Evolutionary conservation across 371 early-diverging fungal genomes (phyloP).

Genomic region (Actinomortierella ambigua): DNA sequence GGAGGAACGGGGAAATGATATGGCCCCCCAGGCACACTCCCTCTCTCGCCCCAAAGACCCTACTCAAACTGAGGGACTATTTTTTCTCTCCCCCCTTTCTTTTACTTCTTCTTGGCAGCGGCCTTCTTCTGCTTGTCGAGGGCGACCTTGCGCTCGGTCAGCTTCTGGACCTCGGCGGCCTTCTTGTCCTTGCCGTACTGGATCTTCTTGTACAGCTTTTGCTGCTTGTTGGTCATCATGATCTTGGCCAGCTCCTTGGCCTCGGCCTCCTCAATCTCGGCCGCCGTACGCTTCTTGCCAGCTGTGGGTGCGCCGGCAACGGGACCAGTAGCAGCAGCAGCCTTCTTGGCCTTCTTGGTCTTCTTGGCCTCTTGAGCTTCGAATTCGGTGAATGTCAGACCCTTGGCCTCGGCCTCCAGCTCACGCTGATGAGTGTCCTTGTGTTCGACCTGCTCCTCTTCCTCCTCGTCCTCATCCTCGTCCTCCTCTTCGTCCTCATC

Average conservation of each 20-base stretch:
- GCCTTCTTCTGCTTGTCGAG: slow-evolving; percentile 32
- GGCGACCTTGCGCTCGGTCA: slow-evolving; percentile 36
- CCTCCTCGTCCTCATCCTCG: slow-evolving; percentile 47
- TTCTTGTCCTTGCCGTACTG: slow-evolving; percentile 67
- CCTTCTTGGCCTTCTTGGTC: slow-evolving; percentile 52
- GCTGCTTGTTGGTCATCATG: slow-evolving; percentile 95
- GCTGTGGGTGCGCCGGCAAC: slow-evolving; percentile 14
- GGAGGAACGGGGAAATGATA: no score
- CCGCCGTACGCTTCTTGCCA: slow-evolving; percentile 61
- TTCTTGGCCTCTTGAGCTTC: slow-evolving; percentile 54
- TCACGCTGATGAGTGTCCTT: slow-evolving; percentile 63
- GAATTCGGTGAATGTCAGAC: slow-evolving; percentile 75
- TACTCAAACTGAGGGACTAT: no score
- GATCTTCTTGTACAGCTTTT: slow-evolving; percentile 83
- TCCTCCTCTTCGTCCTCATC: slow-evolving; percentile 48
- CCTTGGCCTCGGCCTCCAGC: slow-evolving; percentile 79
- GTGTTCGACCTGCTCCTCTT: slow-evolving; percentile 48
- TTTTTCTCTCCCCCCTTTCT: no score
- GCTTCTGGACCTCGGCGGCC: slow-evolving; percentile 46
- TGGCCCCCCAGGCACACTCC: no score
- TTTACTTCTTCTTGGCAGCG: slow-evolving; percentile 37
- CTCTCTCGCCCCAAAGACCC: no score
- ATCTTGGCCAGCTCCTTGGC: slow-evolving; percentile 84
- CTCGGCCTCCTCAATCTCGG: slow-evolving; percentile 82
- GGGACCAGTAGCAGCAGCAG: slow-evolving; percentile 10